phyloP scores from a whole-genome alignment of 768 basidiomycete genomes.

The Filobasidium floriforme region DNA sequence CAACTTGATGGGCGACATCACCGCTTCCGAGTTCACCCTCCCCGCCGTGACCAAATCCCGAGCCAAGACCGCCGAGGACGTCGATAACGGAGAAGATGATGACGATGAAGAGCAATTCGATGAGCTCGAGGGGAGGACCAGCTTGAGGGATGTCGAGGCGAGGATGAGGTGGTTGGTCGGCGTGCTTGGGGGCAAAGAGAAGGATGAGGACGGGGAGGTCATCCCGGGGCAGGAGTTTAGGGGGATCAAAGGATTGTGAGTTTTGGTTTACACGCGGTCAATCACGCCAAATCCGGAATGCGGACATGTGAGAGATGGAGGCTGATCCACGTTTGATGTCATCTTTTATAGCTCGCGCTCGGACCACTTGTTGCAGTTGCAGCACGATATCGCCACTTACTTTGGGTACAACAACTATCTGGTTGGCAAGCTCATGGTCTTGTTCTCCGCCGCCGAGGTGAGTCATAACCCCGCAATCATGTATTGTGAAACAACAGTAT shows the following conservation, averaged over 20 bases:
- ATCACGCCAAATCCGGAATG: too few relatives aligned
- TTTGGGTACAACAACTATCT: constrained; percentile 97
- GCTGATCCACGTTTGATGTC: neutral
- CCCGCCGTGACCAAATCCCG: constrained; percentile 31
- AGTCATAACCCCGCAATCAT: constrained; percentile 23
- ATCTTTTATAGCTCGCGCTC: constrained; percentile 60
- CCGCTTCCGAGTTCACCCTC: constrained; percentile 38
- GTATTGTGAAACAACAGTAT: too few relatives aligned
- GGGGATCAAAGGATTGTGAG: constrained; percentile 44
- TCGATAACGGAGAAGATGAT: constrained; percentile 17
- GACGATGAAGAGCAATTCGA: constrained; percentile 35
- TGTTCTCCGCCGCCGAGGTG: constrained; percentile 89
- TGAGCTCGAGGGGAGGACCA: constrained; percentile 42
- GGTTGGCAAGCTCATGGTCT: constrained; percentile 82
- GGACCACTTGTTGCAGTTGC: constrained; percentile 80
- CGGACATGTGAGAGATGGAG: neutral
- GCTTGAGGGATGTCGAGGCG: constrained; percentile 41
- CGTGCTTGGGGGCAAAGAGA: constrained; percentile 35
- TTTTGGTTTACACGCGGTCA: too few relatives aligned
- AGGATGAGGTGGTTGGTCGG: constrained; percentile 45
- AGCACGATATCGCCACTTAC: constrained; percentile 84
- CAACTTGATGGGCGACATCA: constrained; percentile 41
- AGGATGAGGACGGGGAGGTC: constrained; percentile 29
- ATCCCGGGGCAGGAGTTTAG: constrained; percentile 24
- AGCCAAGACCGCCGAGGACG: constrained; percentile 4